phyloP scores from a whole-genome alignment of 2,329 filamentous ascomycete genomes.

The Talaromyces sp. region DNA sequence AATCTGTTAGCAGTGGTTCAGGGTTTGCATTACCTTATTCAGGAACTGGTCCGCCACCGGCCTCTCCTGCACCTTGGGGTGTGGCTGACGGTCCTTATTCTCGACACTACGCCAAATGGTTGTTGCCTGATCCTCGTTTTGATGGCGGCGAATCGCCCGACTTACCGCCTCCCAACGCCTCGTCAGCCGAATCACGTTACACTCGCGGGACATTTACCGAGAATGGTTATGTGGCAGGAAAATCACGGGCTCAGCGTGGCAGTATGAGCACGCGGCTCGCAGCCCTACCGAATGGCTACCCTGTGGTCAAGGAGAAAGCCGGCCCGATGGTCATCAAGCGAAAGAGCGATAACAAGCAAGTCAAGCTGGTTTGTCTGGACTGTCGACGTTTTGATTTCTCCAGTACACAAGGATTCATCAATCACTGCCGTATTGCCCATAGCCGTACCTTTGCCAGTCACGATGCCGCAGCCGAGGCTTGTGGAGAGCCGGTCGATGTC shows the following conservation, averaged over 20 bases:
- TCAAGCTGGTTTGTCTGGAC: constrained; percentile 86
- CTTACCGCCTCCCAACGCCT: constrained; percentile 35
- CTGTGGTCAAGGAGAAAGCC: constrained; percentile 72
- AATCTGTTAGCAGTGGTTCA: constrained; percentile 69
- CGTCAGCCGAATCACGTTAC: constrained; percentile 65
- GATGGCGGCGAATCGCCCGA: constrained; percentile 57
- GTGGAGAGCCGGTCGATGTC: constrained; percentile 75
- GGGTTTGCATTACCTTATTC: constrained; percentile 65
- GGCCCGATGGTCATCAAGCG: constrained; percentile 82
- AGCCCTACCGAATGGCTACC: constrained; percentile 66
- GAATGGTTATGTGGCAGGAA: constrained; percentile 47
- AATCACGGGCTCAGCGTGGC: constrained; percentile 57
- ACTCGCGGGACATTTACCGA: constrained; percentile 73
- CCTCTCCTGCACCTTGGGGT: constrained; percentile 83
- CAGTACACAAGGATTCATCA: constrained; percentile 98
- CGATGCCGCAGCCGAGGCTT: constrained; percentile 84
- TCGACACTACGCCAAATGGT: constrained; percentile 92
- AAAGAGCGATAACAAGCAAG: constrained; percentile 73
- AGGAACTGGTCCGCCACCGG: constrained; percentile 63
- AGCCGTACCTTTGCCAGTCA: constrained; percentile 92
- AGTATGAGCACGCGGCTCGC: constrained; percentile 64
- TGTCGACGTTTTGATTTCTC: constrained; percentile 89
- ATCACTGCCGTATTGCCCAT: constrained; percentile 96
- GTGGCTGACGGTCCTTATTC: constrained; percentile 90
- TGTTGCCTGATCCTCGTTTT: constrained; percentile 83